These are phyloP conservation scores for Candida chilensis DNA, from an alignment of 805 yeast genomes.

Conservation along the genomic window DNA sequence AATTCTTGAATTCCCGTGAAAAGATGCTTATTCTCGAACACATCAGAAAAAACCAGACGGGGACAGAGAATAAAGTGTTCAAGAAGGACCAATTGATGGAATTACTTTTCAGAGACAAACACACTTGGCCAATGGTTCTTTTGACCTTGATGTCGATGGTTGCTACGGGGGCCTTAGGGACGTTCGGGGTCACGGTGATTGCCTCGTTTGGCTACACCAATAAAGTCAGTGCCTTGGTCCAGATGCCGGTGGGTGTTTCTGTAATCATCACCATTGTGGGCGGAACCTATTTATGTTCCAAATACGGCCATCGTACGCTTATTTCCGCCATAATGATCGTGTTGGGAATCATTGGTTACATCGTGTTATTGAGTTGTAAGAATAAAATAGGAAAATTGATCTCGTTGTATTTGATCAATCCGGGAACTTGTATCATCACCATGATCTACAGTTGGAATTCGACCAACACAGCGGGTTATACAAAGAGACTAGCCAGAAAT, in stretches of 20 bases:
- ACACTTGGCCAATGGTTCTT: constrained; percentile 39
- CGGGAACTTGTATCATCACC: constrained; percentile 50
- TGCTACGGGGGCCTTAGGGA: constrained; percentile 42
- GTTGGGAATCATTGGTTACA: constrained; percentile 23
- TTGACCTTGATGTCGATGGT: constrained; percentile 37
- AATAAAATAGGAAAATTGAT: constrained; percentile 35
- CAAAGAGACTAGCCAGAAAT: constrained; percentile 45
- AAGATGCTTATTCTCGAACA: constrained; percentile 31
- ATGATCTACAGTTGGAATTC: constrained; percentile 54
- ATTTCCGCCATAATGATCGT: constrained; percentile 17
- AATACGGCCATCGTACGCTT: constrained; percentile 14
- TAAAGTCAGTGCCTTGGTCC: constrained; percentile 36
- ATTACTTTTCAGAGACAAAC: constrained; percentile 32
- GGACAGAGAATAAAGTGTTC: constrained; percentile 38
- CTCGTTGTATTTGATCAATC: constrained; percentile 40
- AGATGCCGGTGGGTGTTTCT: constrained; percentile 50
- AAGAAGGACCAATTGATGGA: constrained; percentile 36
- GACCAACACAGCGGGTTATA: constrained; percentile 54
- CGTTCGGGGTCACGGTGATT: constrained; percentile 45
- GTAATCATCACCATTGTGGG: constrained; percentile 27
- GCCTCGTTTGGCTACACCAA: constrained; percentile 38
- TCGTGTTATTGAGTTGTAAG: constrained; percentile 29
- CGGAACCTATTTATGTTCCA: constrained; percentile 19
- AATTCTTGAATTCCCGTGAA: constrained; percentile 29
- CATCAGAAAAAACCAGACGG: constrained; percentile 40